Evolutionary conservation across 1,284 basidiomycete genomes (phyloP).

Genomic region (Caloboletus firmus): DNA sequence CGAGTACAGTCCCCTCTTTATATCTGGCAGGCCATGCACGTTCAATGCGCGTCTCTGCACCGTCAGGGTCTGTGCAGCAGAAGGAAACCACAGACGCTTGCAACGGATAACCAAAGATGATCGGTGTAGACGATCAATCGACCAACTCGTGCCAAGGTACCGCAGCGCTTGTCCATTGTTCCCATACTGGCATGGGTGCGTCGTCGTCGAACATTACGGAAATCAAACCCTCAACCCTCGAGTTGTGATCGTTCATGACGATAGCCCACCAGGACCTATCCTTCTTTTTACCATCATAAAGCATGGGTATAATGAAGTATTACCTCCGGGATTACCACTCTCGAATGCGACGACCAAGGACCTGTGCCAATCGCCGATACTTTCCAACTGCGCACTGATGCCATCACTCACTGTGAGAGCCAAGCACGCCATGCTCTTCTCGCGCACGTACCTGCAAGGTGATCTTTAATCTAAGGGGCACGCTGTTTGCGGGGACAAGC

Average conservation of each 20-base stretch:
- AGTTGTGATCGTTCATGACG: not conserved
- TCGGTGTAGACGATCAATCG: not conserved
- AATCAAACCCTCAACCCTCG: conserved; percentile 12
- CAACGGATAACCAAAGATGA: not conserved
- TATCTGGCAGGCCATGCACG: conserved; percentile 6
- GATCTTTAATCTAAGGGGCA: not conserved
- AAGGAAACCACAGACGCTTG: not conserved
- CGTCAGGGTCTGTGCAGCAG: not conserved
- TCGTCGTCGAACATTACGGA: not conserved
- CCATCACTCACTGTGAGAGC: not conserved
- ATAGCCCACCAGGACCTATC: not conserved
- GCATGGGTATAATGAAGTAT: not conserved
- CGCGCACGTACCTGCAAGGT: not conserved
- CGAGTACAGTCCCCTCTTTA: conserved; percentile 11
- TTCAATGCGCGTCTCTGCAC: not conserved
- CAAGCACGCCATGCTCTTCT: not conserved
- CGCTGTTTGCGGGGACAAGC: not conserved
- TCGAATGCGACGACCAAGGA: not conserved
- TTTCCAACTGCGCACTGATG: not conserved
- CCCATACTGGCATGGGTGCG: not conserved
- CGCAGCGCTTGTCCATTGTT: conserved; percentile 4
- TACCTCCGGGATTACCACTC: not conserved
- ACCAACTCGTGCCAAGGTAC: not conserved
- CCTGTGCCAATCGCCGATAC: not conserved
- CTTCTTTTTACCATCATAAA: not conserved